A percentile compares a stretch with the other conserved stretches of the same genome.
These are phyloP conservation scores for Eragrostis tef DNA, from an alignment of 202 grass and related monocot species.

Conservation along the genomic window DNA sequence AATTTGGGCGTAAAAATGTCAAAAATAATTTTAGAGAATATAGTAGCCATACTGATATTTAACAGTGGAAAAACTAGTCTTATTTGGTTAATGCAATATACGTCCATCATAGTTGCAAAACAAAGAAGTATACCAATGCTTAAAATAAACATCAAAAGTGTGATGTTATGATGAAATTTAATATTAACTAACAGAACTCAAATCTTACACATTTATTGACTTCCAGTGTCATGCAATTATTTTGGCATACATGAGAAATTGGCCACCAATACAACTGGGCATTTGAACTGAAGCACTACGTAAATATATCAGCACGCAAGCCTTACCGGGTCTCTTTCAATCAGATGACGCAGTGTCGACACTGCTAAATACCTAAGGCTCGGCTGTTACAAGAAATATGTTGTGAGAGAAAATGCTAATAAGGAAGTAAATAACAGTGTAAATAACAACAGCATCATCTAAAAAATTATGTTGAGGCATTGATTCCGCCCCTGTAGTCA, in stretches of 20 bases:
- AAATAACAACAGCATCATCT: constrained; percentile 42
- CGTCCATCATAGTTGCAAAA: background rate
- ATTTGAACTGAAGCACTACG: constrained; percentile 42
- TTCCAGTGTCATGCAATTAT: background rate
- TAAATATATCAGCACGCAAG: constrained; percentile 34
- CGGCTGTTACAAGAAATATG: constrained; percentile 61
- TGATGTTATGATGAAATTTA: background rate
- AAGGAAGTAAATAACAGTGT: constrained; percentile 44
- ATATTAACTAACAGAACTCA: constrained; percentile 8
- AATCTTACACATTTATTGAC: background rate
- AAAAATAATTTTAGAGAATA: background rate
- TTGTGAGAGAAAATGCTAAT: constrained; percentile 37
- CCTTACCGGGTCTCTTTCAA: constrained; percentile 92
- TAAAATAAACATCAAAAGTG: constrained; percentile 25
- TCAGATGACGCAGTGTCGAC: constrained; percentile 76
- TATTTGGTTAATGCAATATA: constrained; percentile 15
- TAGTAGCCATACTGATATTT: background rate
- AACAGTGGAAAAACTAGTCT: background rate
- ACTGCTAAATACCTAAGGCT: constrained; percentile 87
- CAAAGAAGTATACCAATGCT: background rate
- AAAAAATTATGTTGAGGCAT: background rate
- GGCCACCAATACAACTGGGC: background rate
- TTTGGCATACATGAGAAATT: background rate
- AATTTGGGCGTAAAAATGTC: background rate
- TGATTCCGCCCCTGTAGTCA: too few relatives aligned